phyloP scores from a whole-genome alignment of 257 asterid species.

The Plantago ovata region DNA sequence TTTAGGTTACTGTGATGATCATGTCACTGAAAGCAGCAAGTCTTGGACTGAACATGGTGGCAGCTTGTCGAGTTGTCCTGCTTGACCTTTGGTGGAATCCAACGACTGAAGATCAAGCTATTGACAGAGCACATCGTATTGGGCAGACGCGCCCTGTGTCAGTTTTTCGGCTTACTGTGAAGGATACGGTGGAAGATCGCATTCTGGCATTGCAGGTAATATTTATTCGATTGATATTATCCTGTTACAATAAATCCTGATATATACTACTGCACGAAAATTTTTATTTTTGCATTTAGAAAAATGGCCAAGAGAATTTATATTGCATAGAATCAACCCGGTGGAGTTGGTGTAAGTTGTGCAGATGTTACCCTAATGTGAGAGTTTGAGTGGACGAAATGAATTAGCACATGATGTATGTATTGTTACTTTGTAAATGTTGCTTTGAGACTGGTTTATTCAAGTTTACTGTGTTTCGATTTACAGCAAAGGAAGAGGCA shows the following conservation, averaged over 20 bases:
- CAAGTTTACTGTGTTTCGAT: not conserved
- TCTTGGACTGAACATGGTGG: slow-evolving; percentile 97
- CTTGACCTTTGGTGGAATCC: slow-evolving; percentile 99
- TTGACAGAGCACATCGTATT: slow-evolving; percentile 95
- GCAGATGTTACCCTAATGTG: no score
- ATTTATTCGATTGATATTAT: not conserved
- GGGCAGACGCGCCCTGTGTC: slow-evolving; percentile 96
- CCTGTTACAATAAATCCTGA: not conserved
- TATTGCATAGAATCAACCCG: no score
- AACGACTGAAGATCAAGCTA: slow-evolving; percentile 98
- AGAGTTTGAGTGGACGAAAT: no score
- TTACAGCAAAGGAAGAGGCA: slow-evolving; percentile 85
- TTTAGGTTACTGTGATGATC: slow-evolving; percentile 82
- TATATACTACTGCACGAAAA: no score
- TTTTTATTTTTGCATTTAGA: no score
- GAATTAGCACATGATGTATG: not conserved
- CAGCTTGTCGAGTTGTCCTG: slow-evolving; percentile 87
- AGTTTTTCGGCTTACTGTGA: slow-evolving; percentile 83
- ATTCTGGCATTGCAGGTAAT: slow-evolving; percentile 92
- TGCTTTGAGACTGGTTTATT: not conserved
- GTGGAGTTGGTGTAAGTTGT: no score
- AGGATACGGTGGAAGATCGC: slow-evolving; percentile 97
- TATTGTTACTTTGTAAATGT: not conserved
- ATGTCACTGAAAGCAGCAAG: slow-evolving; percentile 99
- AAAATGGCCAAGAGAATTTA: no score